Percentiles rank a stretch among this genome's conserved stretches.
These are phyloP conservation scores for Globisporangium iwayamae DNA, from an alignment of 352 stramenopile genomes.

Conservation along the genomic window DNA sequence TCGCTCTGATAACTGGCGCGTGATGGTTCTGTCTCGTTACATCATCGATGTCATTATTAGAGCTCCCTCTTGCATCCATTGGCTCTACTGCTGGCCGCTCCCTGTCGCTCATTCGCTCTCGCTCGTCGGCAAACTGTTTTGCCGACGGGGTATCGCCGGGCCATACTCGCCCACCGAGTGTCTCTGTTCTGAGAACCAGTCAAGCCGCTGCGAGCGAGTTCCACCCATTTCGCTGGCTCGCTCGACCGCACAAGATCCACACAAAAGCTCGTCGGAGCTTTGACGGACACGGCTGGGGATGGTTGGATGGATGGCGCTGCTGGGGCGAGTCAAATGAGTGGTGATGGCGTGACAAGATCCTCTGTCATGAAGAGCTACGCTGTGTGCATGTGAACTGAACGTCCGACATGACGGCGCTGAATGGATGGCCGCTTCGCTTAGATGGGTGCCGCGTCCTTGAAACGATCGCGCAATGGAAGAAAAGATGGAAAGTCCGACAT, in stretches of 20 bases:
- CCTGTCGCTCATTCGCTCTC: not conserved
- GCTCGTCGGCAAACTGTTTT: not conserved
- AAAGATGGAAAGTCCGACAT: not conserved
- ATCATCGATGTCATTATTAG: not conserved
- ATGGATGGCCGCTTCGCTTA: not conserved
- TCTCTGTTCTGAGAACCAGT: constrained; percentile 9
- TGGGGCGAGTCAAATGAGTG: constrained; percentile 1
- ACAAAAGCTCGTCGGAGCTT: not conserved
- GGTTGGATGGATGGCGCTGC: not conserved
- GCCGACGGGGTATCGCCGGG: constrained; percentile 2
- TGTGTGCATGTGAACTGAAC: not conserved
- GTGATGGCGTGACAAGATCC: not conserved
- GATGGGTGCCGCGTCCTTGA: not conserved
- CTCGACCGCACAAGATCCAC: not conserved
- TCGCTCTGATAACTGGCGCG: not conserved
- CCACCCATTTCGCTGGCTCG: constrained; percentile 5
- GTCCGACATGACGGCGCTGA: no score
- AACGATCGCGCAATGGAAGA: not conserved
- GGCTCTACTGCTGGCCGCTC: not conserved
- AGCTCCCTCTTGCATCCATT: not conserved
- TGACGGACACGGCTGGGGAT: not conserved
- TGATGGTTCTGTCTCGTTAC: not conserved
- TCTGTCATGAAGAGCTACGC: not conserved
- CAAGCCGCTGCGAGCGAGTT: constrained; percentile 9
- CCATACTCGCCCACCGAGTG: not conserved